These are phyloP conservation scores for Amanita thiersii DNA, from an alignment of 768 basidiomycete species.

Conservation along the genomic window DNA sequence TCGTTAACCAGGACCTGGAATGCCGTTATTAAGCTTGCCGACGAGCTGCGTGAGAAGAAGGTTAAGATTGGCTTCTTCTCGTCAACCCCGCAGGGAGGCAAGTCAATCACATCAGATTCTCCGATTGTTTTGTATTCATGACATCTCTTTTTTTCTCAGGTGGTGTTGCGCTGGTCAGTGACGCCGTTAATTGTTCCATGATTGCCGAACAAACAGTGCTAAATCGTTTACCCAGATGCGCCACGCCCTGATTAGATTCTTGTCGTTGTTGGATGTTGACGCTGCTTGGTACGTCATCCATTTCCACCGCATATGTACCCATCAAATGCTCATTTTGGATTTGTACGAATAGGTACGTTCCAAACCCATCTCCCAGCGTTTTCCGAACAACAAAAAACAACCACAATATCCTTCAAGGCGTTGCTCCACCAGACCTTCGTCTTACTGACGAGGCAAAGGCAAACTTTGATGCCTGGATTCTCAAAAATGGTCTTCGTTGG, in stretches of 20 bases:
- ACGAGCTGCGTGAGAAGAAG: slow-evolving; percentile 80
- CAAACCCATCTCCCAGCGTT: slow-evolving; percentile 80
- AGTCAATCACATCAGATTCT: slow-evolving; percentile 16
- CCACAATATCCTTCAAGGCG: slow-evolving; percentile 93
- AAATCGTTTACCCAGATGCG: slow-evolving; percentile 58
- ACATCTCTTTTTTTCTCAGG: slow-evolving; percentile 34
- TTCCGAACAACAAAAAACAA: slow-evolving; percentile 95
- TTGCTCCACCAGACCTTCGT: slow-evolving; percentile 70
- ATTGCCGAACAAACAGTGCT: slow-evolving; percentile 8
- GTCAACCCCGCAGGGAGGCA: slow-evolving; percentile 91
- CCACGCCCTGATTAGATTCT: slow-evolving; percentile 86
- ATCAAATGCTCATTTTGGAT: slow-evolving; percentile 1
- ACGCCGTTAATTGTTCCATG: slow-evolving; percentile 14
- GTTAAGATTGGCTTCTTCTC: slow-evolving; percentile 92
- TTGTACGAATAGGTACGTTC: slow-evolving; percentile 87
- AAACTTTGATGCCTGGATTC: slow-evolving; percentile 81
- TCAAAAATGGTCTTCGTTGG: slow-evolving; percentile 86
- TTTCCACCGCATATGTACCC: slow-evolving; percentile 8
- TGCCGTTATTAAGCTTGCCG: slow-evolving; percentile 71
- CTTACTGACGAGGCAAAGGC: slow-evolving; percentile 74
- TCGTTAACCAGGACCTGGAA: slow-evolving; percentile 58
- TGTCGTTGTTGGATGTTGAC: slow-evolving; percentile 73
- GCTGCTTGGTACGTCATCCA: slow-evolving; percentile 61
- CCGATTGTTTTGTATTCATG: slow-evolving; percentile 8
- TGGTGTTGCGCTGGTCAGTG: slow-evolving; percentile 84